Base-by-base conservation (phyloP, 164 flowering plant species). In the Protea cynaroides region DNA sequence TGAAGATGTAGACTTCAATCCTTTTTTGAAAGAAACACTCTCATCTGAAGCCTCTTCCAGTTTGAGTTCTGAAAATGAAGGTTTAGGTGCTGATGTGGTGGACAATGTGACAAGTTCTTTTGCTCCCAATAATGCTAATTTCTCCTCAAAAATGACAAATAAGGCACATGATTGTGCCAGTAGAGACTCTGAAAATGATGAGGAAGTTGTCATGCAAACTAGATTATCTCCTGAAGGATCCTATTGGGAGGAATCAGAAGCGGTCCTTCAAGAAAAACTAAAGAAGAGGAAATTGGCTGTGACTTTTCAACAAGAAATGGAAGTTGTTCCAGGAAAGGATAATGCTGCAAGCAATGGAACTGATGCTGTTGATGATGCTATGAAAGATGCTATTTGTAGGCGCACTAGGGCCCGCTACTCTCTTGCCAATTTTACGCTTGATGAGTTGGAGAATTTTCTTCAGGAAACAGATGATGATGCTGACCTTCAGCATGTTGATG, bases 381-480 rank as follows among this genome's bases (percentile, higher is more conserved):
- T 17, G n/a, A 73, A 83, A 55, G 97, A 87, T 84, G 97, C 97
- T 19, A 94, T 94, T 34, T 94, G 93, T 56, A 84, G 66, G 77
- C 86, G 99, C 15, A 94, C 97, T 25, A 82, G 99, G 65, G 99
- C 99, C 8, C 90, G 92, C 7, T 84, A 87, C 75, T 94, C 99
- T 36, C 90, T 94, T 66, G 92, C 85, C n/a, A 83, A 87, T 72
- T 86, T 82, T 72, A 80, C 99, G 4, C 89, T 94, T 55, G 99
- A 94, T 69, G 97, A 91, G 73, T 84, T 94, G 71, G 99, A 91
- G 80, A 84, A 84, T 44, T 94, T 91, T 82, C 90, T 91, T 62
- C 99, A 94, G 76, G 96, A 91, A 78, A 78, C 94, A 1, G 99
- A 94, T 74, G 99, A 89, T 72, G 96, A 89, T 13, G 97, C 84